phyloP scores from a whole-genome alignment of 2,329 filamentous ascomycete genomes.

The Ophiosphaerella narmari region DNA sequence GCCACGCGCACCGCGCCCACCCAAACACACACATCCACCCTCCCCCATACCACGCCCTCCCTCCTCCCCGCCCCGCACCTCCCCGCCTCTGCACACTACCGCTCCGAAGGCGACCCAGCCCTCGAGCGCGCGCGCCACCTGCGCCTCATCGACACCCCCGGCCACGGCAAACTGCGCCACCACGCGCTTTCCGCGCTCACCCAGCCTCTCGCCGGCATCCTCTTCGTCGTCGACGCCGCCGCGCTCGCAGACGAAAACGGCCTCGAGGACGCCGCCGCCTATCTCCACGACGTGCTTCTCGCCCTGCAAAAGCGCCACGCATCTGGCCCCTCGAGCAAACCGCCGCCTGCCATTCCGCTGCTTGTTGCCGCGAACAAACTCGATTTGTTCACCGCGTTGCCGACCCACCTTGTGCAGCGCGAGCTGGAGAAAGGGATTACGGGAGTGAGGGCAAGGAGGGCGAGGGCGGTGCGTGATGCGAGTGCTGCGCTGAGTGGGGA shows the following conservation, averaged over 20 bases:
- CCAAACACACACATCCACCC: conserved; percentile 56
- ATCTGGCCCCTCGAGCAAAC: conserved; percentile 60
- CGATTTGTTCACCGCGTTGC: conserved; percentile 91
- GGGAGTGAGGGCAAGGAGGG: conserved; percentile 72
- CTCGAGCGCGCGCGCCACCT: conserved; percentile 65
- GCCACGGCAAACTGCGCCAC: conserved; percentile 89
- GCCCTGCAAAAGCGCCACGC: conserved; percentile 75
- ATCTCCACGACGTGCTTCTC: conserved; percentile 88
- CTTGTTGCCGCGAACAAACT: conserved; percentile 93
- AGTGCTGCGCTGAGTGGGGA: conserved; percentile 70
- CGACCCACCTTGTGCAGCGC: conserved; percentile 73
- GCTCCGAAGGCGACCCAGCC: conserved; percentile 67
- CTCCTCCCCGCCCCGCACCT: conserved; percentile 61
- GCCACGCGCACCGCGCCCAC: conserved; percentile 60
- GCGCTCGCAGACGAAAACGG: conserved; percentile 48
- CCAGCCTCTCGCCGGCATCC: conserved; percentile 66
- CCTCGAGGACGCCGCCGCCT: conserved; percentile 75
- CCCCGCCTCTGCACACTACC: conserved; percentile 65
- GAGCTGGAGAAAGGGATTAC: conserved; percentile 81
- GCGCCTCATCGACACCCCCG: conserved; percentile 84
- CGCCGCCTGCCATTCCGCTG: conserved; percentile 67
- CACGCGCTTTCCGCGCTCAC: conserved; percentile 49
- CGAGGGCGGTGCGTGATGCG: conserved; percentile 81
- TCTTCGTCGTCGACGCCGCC: conserved; percentile 89
- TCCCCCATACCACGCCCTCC: conserved; percentile 60